These are phyloP conservation scores for Suhomyces bokatorum DNA, from an alignment of 1,139 yeast genomes.

Conservation along the genomic window DNA sequence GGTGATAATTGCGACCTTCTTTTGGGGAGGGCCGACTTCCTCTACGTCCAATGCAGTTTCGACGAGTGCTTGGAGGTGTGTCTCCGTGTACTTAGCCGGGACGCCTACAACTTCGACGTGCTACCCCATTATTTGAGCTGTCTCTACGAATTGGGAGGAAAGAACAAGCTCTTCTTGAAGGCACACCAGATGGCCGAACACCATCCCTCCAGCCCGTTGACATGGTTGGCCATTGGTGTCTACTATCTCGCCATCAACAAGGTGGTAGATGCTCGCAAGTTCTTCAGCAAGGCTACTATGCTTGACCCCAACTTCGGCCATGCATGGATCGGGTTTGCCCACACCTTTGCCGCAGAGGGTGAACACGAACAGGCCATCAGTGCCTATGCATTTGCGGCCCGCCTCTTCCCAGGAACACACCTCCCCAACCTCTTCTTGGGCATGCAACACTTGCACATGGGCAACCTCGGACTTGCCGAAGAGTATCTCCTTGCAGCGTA, in stretches of 20 bases:
- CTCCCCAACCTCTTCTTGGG: slow-evolving; percentile 88
- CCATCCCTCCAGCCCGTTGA: slow-evolving; percentile 78
- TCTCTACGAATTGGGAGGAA: slow-evolving; percentile 80
- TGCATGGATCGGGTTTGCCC: slow-evolving; percentile 99
- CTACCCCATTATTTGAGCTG: slow-evolving; percentile 84
- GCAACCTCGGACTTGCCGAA: slow-evolving; percentile 77
- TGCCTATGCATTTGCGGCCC: slow-evolving; percentile 94
- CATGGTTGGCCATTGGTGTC: slow-evolving; percentile 93
- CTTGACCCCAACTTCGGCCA: slow-evolving; percentile 89
- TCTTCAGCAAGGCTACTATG: slow-evolving; percentile 86
- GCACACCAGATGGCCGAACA: slow-evolving; percentile 87
- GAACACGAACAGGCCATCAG: slow-evolving; percentile 98
- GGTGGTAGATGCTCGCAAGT: slow-evolving; percentile 79
- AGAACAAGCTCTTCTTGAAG: slow-evolving; percentile 73
- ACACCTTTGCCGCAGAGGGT: slow-evolving; percentile 95
- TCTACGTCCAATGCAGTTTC: slow-evolving; percentile 78
- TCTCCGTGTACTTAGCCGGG: slow-evolving; percentile 60
- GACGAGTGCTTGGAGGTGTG: slow-evolving; percentile 75
- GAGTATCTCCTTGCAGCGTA: slow-evolving; percentile 80
- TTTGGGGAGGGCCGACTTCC: slow-evolving; percentile 67
- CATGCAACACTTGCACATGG: slow-evolving; percentile 92
- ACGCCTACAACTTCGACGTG: slow-evolving; percentile 70
- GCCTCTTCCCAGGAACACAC: slow-evolving; percentile 93
- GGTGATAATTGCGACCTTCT: slow-evolving; percentile 70
- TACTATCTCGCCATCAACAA: slow-evolving; percentile 79